A percentile compares a stretch with the other conserved stretches of the same genome.
These are phyloP conservation scores for Cytospora leucostoma DNA, from an alignment of 2,329 filamentous ascomycete genomes.

Conservation along the genomic window DNA sequence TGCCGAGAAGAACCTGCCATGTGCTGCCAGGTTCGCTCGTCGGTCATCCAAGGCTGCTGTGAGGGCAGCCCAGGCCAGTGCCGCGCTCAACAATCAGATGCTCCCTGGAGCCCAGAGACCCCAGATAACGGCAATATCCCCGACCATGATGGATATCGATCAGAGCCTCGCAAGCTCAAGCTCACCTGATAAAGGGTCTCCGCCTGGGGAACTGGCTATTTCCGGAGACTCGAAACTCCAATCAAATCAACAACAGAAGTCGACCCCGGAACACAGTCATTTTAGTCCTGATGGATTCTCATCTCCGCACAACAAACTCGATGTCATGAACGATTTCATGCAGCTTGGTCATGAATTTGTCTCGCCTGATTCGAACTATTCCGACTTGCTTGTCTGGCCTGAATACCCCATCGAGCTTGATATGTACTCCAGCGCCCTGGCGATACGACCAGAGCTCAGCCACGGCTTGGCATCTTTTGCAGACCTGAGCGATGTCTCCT, in stretches of 20 bases:
- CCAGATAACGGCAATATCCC: conserved; percentile 35
- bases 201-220: conserved; percentile 35
- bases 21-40: conserved; percentile 52
- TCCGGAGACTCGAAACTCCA: conserved; percentile 39
- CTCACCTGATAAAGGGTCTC: conserved; percentile 31
- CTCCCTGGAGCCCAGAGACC: conserved; percentile 32
- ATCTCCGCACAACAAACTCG: conserved; percentile 41
- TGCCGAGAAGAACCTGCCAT: conserved; percentile 49
- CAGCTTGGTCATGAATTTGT: conserved; percentile 41
- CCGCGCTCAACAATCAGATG: conserved; percentile 36
- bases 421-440: conserved; percentile 40
- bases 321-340: conserved; percentile 47
- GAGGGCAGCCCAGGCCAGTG: conserved; percentile 45
- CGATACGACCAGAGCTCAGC: conserved; percentile 39
- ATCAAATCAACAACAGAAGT: conserved; percentile 36
- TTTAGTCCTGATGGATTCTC: conserved; percentile 40
- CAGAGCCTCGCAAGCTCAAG: conserved; percentile 33
- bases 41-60: conserved; percentile 51
- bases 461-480: conserved; percentile 39
- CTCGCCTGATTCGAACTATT: conserved; percentile 41
- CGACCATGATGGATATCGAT: conserved; percentile 43
- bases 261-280: conserved; percentile 38
- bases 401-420: conserved; percentile 48
- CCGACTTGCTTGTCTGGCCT: conserved; percentile 48
- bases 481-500: conserved; percentile 45